These are phyloP conservation scores for Vigna trinervia DNA, from an alignment of 306 rosid species.

Conservation along the genomic window DNA sequence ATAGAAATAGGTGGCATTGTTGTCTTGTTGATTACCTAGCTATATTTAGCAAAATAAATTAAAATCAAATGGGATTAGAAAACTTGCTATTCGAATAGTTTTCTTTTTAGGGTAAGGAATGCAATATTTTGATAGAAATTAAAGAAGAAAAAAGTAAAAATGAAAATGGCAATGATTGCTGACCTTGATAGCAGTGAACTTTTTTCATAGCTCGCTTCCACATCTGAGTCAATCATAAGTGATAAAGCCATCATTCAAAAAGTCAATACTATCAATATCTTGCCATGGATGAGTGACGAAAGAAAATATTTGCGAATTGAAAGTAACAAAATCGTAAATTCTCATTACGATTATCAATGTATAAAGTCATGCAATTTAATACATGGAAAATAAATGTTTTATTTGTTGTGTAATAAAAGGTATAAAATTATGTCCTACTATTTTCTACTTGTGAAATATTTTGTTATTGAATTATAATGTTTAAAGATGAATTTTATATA, in stretches of 20 bases:
- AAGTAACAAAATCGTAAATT: background rate
- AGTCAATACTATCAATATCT: slow-evolving; percentile 42
- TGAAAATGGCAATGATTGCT: slow-evolving; percentile 37
- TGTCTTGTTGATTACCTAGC: background rate
- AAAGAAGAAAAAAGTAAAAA: background rate
- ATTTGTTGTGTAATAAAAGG: too few species aligned
- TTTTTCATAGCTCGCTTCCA: slow-evolving; percentile 50
- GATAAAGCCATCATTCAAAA: slow-evolving; percentile 9
- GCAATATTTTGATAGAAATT: background rate
- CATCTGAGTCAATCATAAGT: slow-evolving; percentile 23
- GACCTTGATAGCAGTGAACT: slow-evolving; percentile 43
- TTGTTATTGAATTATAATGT: too few species aligned
- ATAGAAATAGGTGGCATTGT: background rate
- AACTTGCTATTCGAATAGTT: background rate
- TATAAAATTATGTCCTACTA: too few species aligned
- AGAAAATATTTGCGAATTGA: slow-evolving; percentile 33
- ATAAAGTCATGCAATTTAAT: too few species aligned
- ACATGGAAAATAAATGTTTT: too few species aligned
- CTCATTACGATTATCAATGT: too few species aligned
- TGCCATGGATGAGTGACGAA: slow-evolving; percentile 20
- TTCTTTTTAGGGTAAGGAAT: background rate
- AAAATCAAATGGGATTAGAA: background rate
- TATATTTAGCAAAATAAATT: background rate
- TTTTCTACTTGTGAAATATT: too few species aligned
- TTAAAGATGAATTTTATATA: too few species aligned